phyloP scores from a whole-genome alignment of 768 basidiomycete genomes.

The Suillus subluteus region DNA sequence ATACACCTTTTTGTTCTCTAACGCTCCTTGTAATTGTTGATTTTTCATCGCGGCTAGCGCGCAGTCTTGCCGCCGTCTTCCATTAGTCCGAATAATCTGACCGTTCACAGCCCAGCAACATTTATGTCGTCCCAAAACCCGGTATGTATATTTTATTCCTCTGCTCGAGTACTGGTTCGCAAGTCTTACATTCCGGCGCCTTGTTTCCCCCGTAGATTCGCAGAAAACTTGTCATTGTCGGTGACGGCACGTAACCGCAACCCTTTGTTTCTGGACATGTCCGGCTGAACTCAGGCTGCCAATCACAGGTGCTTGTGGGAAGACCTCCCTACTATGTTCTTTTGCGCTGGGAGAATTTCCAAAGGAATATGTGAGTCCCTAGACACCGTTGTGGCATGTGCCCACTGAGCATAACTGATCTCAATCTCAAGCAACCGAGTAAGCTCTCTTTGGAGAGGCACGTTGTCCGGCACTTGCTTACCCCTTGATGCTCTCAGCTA shows the following conservation, averaged over 20 bases:
- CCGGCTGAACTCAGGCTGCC: slow-evolving; percentile 21
- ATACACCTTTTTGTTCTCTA: slow-evolving; percentile 16
- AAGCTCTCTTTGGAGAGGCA: slow-evolving; percentile 20
- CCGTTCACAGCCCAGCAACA: slow-evolving; percentile 12
- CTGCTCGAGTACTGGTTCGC: slow-evolving; percentile 9
- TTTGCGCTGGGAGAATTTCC: slow-evolving; percentile 96
- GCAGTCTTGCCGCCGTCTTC: slow-evolving; percentile 15
- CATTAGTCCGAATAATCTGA: slow-evolving; percentile 24
- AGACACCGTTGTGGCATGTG: slow-evolving; percentile 12
- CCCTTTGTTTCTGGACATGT: slow-evolving; percentile 13
- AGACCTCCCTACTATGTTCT: slow-evolving; percentile 88
- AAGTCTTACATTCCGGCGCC: slow-evolving; percentile 11
- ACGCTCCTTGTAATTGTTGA: slow-evolving; percentile 15
- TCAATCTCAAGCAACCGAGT: slow-evolving; percentile 49
- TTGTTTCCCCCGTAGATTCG: slow-evolving; percentile 64
- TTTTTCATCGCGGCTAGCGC: slow-evolving; percentile 9
- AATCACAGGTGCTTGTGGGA: slow-evolving; percentile 88
- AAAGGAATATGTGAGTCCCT: slow-evolving; percentile 84
- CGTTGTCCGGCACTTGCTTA: slow-evolving; percentile 6
- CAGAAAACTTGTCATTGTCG: slow-evolving; percentile 94
- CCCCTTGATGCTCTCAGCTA: slow-evolving; percentile 57
- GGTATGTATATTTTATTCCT: slow-evolving; percentile 42
- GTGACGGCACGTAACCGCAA: slow-evolving; percentile 72
- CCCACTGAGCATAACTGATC: slow-evolving; percentile 14
- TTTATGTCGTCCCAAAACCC: slow-evolving; percentile 59